phyloP scores from a whole-genome alignment of 2,329 filamentous ascomycete genomes.

The Curvularia hawaiiensis region DNA sequence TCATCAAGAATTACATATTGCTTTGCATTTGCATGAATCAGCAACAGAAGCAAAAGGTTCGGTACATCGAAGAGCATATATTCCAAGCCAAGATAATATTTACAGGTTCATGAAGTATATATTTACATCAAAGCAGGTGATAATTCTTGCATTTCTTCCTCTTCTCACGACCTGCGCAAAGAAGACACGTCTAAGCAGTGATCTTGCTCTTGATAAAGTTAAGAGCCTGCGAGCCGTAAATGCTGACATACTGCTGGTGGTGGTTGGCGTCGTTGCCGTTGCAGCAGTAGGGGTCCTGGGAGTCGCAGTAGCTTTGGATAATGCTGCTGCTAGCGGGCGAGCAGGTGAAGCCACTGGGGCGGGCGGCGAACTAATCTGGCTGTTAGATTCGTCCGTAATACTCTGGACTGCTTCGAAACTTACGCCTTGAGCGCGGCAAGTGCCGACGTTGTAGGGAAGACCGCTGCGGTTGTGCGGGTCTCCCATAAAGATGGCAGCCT shows the following conservation, averaged over 20 bases:
- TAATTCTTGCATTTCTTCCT: neutral
- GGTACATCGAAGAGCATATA: neutral
- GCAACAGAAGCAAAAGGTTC: neutral
- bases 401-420: slow-evolving; percentile 34
- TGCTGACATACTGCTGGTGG: slow-evolving; percentile 66
- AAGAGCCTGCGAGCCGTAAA: slow-evolving; percentile 65
- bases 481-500: slow-evolving; percentile 69
- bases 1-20: neutral
- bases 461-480: slow-evolving; percentile 64
- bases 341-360: slow-evolving; percentile 63
- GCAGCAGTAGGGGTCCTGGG: slow-evolving; percentile 69
- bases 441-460: slow-evolving; percentile 65
- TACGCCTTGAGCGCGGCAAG: slow-evolving; percentile 64
- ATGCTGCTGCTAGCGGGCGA: slow-evolving; percentile 56
- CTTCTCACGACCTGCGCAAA: neutral
- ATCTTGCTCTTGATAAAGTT: slow-evolving; percentile 64
- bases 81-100: neutral
- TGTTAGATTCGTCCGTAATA: slow-evolving; percentile 1
- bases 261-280: slow-evolving; percentile 64
- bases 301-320: slow-evolving; percentile 70
- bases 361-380: slow-evolving; percentile 61
- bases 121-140: slow-evolving; percentile 9
- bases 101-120: slow-evolving; percentile 5
- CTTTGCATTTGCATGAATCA: neutral
- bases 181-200: slow-evolving; percentile 32